These are phyloP conservation scores for Sedum album DNA, from an alignment of 164 flowering plant genomes.

Conservation along the genomic window DNA sequence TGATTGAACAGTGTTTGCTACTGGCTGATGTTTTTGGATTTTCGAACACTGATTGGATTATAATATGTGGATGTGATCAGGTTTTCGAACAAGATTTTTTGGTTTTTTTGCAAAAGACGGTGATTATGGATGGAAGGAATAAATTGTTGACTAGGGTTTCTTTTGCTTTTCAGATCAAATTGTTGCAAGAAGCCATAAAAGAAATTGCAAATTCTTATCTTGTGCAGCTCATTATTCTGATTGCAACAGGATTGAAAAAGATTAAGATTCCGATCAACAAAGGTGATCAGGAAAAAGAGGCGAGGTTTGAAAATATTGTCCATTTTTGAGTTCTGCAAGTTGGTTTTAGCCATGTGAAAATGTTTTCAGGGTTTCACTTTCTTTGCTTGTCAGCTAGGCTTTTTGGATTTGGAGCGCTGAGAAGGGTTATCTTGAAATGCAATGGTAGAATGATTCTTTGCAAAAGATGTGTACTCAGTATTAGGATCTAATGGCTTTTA, in stretches of 20 bases:
- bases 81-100: background rate
- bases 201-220: background rate
- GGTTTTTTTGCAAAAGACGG: background rate
- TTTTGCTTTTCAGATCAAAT: background rate
- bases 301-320: background rate
- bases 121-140: background rate
- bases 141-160: background rate
- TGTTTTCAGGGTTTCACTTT: background rate
- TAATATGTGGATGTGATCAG: background rate
- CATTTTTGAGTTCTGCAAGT: background rate
- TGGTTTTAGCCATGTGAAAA: background rate
- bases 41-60: background rate
- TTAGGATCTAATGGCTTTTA: background rate
- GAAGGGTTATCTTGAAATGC: background rate
- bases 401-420: background rate
- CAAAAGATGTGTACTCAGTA: background rate
- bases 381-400: background rate
- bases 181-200: background rate
- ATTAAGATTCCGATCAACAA: background rate
- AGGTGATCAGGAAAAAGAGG: background rate
- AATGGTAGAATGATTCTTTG: background rate
- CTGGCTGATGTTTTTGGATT: background rate
- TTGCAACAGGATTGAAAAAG: conserved; percentile 6
- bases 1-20: background rate
- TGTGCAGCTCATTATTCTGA: background rate